Evolutionary conservation across 495 filamentous ascomycete species (phyloP), one percentile per base, ranked within the genome.

Genomic region (Penicillium lagena): DNA sequence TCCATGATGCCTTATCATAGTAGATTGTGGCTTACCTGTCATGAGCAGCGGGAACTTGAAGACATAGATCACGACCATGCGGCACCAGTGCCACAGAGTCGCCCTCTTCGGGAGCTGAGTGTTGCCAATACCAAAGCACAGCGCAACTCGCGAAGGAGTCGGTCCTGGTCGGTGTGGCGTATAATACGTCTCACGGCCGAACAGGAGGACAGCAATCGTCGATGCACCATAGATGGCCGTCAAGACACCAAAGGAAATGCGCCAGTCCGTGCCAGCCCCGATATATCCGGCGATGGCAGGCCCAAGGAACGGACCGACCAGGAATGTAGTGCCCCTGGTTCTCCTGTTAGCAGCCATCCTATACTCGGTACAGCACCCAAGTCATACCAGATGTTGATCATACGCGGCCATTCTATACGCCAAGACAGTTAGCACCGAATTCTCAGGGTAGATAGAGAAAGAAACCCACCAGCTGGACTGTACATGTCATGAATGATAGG

Each of bases 111-210:
- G 54, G 6, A 62, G 52, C 10, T 50, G 59, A 9, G 60, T 58
- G 37, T 59, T 71, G 30, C 75, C 74, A 52, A 80, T 68, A 4
- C 77, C 75, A 14, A 72, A 73, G 43, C 78, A 78, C 2, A 73
- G 71, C 11, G 46, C 47, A 1, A 59, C 9, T 1, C 56, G 51
- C 7, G 59, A 53, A 9, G 36, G 42, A 1, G 32, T 27, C 46
- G 32, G 30, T 17, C 22, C 43, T 53, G 45, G 13, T 17, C 35
- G 45, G 4, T 40, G 30, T 12, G 64, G 54, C 9, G 59, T 52
- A 47, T 75, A 73, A 31, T 71, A 66, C 1, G 75, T 77, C 46
- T 79, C 75, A 35, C 70, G 63, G 11, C 72, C 70, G 32, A 74
- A 64, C 2, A 71, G 12, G 12, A 76, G 51, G 14, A 78, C 64